Percentiles rank a stretch among this genome's conserved stretches.
Evolutionary conservation across 805 yeast genomes (phyloP).

Genomic region (Starmera quercuum): DNA sequence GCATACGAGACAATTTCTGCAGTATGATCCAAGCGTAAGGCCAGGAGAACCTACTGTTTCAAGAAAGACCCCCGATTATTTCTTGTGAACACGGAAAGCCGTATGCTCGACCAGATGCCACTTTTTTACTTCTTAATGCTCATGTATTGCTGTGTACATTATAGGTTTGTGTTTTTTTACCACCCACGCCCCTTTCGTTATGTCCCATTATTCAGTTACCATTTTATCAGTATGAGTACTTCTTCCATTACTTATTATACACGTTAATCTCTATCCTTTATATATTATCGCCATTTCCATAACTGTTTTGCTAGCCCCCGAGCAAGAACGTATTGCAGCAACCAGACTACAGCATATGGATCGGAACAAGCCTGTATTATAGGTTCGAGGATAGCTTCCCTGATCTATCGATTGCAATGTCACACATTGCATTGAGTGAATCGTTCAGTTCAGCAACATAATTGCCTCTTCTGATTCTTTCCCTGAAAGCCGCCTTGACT

Average conservation of each 20-base stretch:
- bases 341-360: no score
- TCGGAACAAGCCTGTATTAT: conserved; percentile 12
- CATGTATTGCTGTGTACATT: no score
- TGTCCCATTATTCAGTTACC: no score
- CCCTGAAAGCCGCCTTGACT: conserved; percentile 56
- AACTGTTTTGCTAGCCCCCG: no score
- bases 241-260: no score
- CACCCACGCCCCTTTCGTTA: not conserved
- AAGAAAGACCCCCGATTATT: conserved; percentile 95
- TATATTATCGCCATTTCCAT: not conserved
- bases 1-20: conserved; percentile 84
- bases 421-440: conserved; percentile 86
- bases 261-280: no score
- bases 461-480: conserved; percentile 50
- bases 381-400: conserved; percentile 37
- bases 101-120: no score
- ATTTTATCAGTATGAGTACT: no score
- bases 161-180: no score
- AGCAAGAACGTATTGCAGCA: no score
- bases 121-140: no score
- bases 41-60: conserved; percentile 98
- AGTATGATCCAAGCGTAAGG: conserved; percentile 93
- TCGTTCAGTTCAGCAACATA: conserved; percentile 47
- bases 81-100: conserved; percentile 67
- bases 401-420: conserved; percentile 77